Conservation (phyloP, 805 yeast genomes). For the Phaffomyces thermotolerans region DNA sequence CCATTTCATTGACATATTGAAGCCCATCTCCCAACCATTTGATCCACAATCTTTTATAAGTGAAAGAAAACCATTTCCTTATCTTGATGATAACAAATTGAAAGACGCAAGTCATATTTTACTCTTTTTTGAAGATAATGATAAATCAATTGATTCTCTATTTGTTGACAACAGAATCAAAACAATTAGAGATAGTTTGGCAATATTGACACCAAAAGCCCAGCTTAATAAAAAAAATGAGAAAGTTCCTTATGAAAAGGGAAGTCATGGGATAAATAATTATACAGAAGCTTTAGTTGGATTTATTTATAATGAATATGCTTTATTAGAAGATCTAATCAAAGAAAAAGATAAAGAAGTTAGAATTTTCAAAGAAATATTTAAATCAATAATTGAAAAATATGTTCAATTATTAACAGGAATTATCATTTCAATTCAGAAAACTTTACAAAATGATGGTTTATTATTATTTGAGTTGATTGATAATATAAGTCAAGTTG, state of each 20-base stretch:
- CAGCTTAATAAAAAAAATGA: conserved; percentile 30
- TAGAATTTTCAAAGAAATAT: conserved; percentile 26
- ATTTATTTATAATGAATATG: conserved; percentile 42
- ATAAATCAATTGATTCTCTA: conserved; percentile 26
- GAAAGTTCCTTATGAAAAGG: conserved; percentile 51
- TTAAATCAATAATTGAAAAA: conserved; percentile 30
- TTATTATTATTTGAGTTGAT: conserved; percentile 51
- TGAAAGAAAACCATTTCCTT: conserved; percentile 35
- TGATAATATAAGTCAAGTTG: conserved; percentile 36
- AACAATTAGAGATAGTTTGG: conserved; percentile 36
- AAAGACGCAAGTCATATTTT: conserved; percentile 35
- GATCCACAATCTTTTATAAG: conserved; percentile 37
- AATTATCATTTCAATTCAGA: conserved; percentile 34
- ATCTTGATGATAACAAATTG: conserved; percentile 29
- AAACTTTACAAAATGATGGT: conserved; percentile 40
- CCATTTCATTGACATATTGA: conserved; percentile 41
- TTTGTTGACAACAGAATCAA: conserved; percentile 36
- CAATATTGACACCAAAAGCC: conserved; percentile 39
- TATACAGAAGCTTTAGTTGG: conserved; percentile 48
- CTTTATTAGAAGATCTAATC: conserved; percentile 37
- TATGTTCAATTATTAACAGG: conserved; percentile 32
- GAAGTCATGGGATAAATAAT: conserved; percentile 47
- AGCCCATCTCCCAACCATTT: conserved; percentile 33
- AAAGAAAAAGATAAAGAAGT: conserved; percentile 25
- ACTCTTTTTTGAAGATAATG: conserved; percentile 35